A percentile compares a stretch with the other conserved stretches of the same genome.
Conservation (phyloP, 805 yeast species). For the Brettanomyces custersianus region DNA sequence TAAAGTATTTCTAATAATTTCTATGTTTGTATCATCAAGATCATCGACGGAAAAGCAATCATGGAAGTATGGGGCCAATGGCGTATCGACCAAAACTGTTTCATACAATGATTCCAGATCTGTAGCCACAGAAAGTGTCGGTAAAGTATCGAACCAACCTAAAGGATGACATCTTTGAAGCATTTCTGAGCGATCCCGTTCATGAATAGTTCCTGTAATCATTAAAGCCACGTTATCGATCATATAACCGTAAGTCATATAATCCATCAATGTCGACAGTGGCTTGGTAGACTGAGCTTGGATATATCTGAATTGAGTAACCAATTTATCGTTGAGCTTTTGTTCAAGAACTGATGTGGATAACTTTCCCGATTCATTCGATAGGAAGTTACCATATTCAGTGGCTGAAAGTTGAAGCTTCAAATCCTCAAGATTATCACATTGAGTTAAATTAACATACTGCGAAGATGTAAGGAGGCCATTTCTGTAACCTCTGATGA, state of each 20-base stretch:
- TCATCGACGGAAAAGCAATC: slow-evolving; percentile 82
- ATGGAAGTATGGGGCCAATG: slow-evolving; percentile 93
- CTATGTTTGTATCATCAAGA: slow-evolving; percentile 91
- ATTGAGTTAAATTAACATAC: slow-evolving; percentile 88
- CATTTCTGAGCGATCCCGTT: slow-evolving; percentile 83
- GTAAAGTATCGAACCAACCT: slow-evolving; percentile 98
- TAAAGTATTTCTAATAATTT: slow-evolving; percentile 82
- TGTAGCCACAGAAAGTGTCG: slow-evolving; percentile 89
- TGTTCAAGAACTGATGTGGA: slow-evolving; percentile 84
- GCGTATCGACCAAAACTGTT: slow-evolving; percentile 91
- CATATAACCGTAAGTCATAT: slow-evolving; percentile 93
- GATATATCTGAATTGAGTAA: slow-evolving; percentile 77
- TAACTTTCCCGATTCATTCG: slow-evolving; percentile 74
- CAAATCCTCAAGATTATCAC: slow-evolving; percentile 90
- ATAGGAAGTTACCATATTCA: slow-evolving; percentile 86
- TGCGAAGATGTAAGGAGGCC: slow-evolving; percentile 73
- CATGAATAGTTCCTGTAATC: slow-evolving; percentile 96
- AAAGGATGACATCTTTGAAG: slow-evolving; percentile 89
- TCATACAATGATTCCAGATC: slow-evolving; percentile 90
- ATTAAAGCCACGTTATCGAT: slow-evolving; percentile 92
- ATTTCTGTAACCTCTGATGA: slow-evolving; percentile 88
- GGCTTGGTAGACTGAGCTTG: slow-evolving; percentile 78
- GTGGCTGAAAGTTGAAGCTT: slow-evolving; percentile 92
- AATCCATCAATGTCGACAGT: slow-evolving; percentile 78
- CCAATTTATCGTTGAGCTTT: slow-evolving; percentile 62